These are phyloP conservation scores for Clarireedia paspali DNA, from an alignment of 2,329 filamentous ascomycete species.

Conservation along the genomic window DNA sequence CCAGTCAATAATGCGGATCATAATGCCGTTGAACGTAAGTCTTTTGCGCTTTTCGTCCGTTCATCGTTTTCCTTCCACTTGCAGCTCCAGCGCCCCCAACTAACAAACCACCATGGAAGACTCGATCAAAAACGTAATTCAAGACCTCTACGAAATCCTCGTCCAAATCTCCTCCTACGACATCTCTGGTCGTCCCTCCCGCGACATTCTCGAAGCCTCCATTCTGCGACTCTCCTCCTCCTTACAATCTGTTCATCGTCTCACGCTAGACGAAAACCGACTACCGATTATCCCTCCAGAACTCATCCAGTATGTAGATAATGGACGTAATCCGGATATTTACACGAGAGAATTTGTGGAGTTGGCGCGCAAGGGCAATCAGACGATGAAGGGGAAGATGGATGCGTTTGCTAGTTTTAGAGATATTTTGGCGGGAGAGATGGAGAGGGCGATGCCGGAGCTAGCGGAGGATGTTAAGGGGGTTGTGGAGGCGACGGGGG, in stretches of 20 bases:
- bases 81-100: not conserved
- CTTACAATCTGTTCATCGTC: conserved; percentile 19
- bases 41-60: not conserved
- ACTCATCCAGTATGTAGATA: conserved; percentile 61
- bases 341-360: conserved; percentile 69
- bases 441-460: conserved; percentile 26
- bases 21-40: conserved; percentile 2
- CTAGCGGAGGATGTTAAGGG: conserved; percentile 24
- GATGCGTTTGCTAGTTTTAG: conserved; percentile 52
- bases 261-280: conserved; percentile 28
- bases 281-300: conserved; percentile 53
- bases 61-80: no score
- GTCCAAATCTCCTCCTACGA: conserved; percentile 57
- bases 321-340: conserved; percentile 65
- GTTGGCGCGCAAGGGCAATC: conserved; percentile 57
- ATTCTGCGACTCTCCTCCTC: conserved; percentile 2
- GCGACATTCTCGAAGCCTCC: conserved; percentile 44
- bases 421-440: conserved; percentile 47
- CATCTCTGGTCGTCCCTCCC: conserved; percentile 38
- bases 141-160: conserved; percentile 56
- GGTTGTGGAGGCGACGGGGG: conserved; percentile 20
- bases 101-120: not conserved
- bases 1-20: conserved; percentile 5
- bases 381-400: conserved; percentile 58
- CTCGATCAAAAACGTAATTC: conserved; percentile 52